phyloP scores from a whole-genome alignment of 371 early-diverging fungal species.

The Parasitella parasitica region DNA sequence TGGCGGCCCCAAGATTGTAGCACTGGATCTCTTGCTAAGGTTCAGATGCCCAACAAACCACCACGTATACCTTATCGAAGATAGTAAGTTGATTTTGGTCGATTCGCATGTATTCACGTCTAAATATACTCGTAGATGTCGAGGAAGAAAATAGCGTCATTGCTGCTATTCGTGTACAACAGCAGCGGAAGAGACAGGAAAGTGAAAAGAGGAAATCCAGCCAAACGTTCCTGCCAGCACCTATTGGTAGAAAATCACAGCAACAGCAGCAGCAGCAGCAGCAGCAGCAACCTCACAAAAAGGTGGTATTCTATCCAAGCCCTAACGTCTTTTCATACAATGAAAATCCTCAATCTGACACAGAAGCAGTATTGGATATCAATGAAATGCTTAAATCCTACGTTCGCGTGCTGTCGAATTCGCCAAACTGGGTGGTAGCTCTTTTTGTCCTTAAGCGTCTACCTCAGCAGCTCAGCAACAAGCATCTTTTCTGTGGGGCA shows the following conservation, averaged over 20 bases:
- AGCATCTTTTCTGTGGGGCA: slow-evolving; percentile 70
- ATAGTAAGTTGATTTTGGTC: slow-evolving; percentile 27
- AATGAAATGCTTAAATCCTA: slow-evolving; percentile 53
- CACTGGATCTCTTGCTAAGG: slow-evolving; percentile 55
- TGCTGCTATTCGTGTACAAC: slow-evolving; percentile 7
- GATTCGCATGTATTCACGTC: background rate
- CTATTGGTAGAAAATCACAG: background rate
- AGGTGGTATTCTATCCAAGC: slow-evolving; percentile 28
- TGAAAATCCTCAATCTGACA: slow-evolving; percentile 21
- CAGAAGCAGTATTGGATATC: slow-evolving; percentile 20
- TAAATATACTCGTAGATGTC: background rate
- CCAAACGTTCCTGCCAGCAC: slow-evolving; percentile 14
- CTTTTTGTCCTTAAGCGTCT: slow-evolving; percentile 63
- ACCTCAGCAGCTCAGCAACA: slow-evolving; percentile 69
- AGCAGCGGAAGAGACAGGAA: slow-evolving; percentile 6
- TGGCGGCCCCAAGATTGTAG: slow-evolving; percentile 53
- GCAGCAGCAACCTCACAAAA: background rate
- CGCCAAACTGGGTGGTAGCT: slow-evolving; percentile 68
- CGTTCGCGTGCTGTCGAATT: slow-evolving; percentile 56
- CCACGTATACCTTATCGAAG: slow-evolving; percentile 44
- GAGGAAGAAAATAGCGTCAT: slow-evolving; percentile 21
- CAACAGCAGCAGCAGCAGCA: background rate
- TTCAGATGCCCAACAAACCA: slow-evolving; percentile 62
- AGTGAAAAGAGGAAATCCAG: slow-evolving; percentile 6
- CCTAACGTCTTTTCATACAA: slow-evolving; percentile 49